phyloP scores from a whole-genome alignment of 495 filamentous ascomycete species.

The Talaromyces ruber region DNA sequence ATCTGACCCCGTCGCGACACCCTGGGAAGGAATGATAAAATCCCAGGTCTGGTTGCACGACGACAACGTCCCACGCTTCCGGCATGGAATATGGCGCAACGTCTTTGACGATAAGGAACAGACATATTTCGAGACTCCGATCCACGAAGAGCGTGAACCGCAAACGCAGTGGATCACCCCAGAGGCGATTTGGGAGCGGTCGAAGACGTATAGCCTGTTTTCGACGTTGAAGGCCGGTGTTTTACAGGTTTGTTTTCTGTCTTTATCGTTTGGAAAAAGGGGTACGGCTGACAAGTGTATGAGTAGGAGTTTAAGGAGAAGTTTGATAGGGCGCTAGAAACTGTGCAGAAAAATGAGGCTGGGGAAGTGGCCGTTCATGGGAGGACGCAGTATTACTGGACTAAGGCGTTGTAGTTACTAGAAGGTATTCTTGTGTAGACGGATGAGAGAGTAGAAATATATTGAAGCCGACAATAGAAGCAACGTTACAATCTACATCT shows the following conservation, averaged over 20 bases:
- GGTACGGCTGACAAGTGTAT: not conserved
- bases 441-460: not conserved
- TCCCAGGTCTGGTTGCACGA: conserved; percentile 38
- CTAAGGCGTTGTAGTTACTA: conserved; percentile 10
- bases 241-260: conserved; percentile 29
- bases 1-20: conserved; percentile 30
- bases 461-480: not conserved
- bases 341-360: conserved; percentile 39
- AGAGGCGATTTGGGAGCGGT: conserved; percentile 47
- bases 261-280: not conserved
- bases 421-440: not conserved
- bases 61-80: conserved; percentile 48
- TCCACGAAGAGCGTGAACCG: conserved; percentile 24
- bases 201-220: conserved; percentile 53
- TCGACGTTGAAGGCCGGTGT: conserved; percentile 41
- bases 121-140: conserved; percentile 42
- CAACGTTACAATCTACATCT: not conserved
- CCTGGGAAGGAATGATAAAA: conserved; percentile 47
- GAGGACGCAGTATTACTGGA: conserved; percentile 44
- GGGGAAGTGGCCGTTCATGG: conserved; percentile 50
- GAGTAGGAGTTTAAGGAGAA: conserved; percentile 21
- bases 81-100: conserved; percentile 42
- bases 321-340: conserved; percentile 35
- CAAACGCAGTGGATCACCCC: conserved; percentile 41
- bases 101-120: conserved; percentile 43